Evolutionary conservation across 768 basidiomycete genomes (phyloP).

Genomic region (Galerina sulciceps): DNA sequence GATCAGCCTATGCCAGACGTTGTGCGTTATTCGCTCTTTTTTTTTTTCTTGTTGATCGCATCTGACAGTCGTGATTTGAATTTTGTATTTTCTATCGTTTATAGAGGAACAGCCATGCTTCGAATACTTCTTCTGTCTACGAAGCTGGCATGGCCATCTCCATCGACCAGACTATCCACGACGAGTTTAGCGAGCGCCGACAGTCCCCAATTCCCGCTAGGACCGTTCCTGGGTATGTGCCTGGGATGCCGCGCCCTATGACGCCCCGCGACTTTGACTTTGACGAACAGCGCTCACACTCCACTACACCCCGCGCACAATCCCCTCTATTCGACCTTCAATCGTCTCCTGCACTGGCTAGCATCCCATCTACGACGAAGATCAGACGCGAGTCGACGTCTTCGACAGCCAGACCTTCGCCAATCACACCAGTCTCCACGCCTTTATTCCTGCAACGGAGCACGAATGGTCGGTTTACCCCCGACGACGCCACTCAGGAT

Average conservation of each 20-base stretch:
- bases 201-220: conserved; percentile 67
- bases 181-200: conserved; percentile 54
- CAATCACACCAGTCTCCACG: conserved; percentile 52
- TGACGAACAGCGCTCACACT: conserved; percentile 73
- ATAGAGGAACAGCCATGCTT: conserved; percentile 41
- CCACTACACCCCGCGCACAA: conserved; percentile 81
- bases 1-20: conserved; percentile 39
- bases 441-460: conserved; percentile 61
- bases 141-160: conserved; percentile 77
- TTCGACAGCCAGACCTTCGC: conserved; percentile 47
- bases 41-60: conserved; percentile 3
- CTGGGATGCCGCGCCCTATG: conserved; percentile 91
- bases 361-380: conserved; percentile 34
- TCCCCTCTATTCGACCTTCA: conserved; percentile 53
- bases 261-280: conserved; percentile 81
- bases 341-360: conserved; percentile 33
- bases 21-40: conserved; percentile 13
- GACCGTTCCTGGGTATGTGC: conserved; percentile 80
- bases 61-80: conserved; percentile 1
- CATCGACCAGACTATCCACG: conserved; percentile 56
- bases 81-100: conserved; percentile 5
- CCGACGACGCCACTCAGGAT: conserved; percentile 42
- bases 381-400: conserved; percentile 61
- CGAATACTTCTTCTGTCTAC: conserved; percentile 43
- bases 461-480: conserved; percentile 68